Percentiles rank a stretch among this genome's conserved stretches.
These are phyloP conservation scores for Lepidium didymum DNA, from an alignment of 345 rosid genomes.

Conservation along the genomic window DNA sequence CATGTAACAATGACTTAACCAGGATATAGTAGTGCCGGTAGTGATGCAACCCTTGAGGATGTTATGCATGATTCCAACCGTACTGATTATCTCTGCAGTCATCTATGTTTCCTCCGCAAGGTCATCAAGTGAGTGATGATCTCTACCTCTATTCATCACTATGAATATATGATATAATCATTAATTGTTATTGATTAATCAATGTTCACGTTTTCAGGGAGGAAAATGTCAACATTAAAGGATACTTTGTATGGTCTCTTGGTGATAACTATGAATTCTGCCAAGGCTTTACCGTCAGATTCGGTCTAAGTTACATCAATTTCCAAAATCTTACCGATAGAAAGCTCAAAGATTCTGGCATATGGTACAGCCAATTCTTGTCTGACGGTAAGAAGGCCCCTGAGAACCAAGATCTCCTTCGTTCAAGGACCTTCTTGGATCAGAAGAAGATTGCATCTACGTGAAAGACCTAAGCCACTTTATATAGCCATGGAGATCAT, in stretches of 20 bases:
- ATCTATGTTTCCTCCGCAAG: constrained; percentile 16
- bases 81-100: constrained; percentile 20
- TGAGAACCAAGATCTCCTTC: background rate
- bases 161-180: background rate
- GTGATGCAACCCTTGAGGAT: background rate
- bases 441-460: background rate
- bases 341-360: constrained; percentile 9
- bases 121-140: constrained; percentile 8
- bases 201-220: background rate
- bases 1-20: background rate
- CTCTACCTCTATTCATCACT: background rate
- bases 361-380: constrained; percentile 10
- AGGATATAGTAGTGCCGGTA: background rate
- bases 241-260: constrained; percentile 9
- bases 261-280: background rate
- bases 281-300: constrained; percentile 9
- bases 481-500: background rate
- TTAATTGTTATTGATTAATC: background rate
- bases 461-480: background rate
- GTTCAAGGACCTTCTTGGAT: background rate
- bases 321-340: background rate
- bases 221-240: background rate
- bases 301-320: constrained; percentile 6
- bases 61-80: background rate
- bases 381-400: background rate